phyloP scores from a whole-genome alignment of 257 asterid species.

The Linaria vulgaris region DNA sequence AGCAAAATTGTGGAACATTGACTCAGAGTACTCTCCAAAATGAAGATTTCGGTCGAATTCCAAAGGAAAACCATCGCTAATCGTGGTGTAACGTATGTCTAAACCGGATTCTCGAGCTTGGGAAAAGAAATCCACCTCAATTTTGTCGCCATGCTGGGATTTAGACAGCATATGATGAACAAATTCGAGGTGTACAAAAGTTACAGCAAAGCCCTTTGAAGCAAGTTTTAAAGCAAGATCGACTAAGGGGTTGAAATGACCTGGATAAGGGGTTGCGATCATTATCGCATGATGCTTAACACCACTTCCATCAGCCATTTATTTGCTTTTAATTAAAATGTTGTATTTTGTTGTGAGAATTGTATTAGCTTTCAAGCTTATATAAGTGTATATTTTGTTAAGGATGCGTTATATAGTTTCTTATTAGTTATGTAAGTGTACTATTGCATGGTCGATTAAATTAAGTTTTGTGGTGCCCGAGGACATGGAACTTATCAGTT shows the following conservation, averaged over 20 bases:
- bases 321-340: too few species aligned
- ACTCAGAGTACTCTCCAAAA: slow-evolving; percentile 16
- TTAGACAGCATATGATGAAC: slow-evolving; percentile 39
- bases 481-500: too few species aligned
- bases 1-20: slow-evolving; percentile 29
- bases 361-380: too few species aligned
- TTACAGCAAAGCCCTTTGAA: too few species aligned
- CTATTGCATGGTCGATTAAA: too few species aligned
- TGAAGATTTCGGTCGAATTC: slow-evolving; percentile 30
- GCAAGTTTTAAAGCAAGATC: slow-evolving; percentile 45
- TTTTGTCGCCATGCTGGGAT: slow-evolving; percentile 16
- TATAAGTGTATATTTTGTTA: too few species aligned
- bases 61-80: slow-evolving; percentile 46
- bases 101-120: slow-evolving; percentile 37
- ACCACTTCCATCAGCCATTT: too few species aligned
- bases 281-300: too few species aligned
- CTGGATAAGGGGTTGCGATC: slow-evolving; percentile 45
- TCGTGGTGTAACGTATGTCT: slow-evolving; percentile 45
- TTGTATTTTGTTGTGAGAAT: too few species aligned
- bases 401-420: too few species aligned
- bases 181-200: slow-evolving; percentile 38
- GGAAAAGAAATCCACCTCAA: slow-evolving; percentile 28
- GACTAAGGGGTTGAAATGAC: slow-evolving; percentile 46
- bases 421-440: too few species aligned
- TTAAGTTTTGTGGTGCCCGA: too few species aligned